Percentiles rank a stretch among this genome's conserved stretches.
Conservation (phyloP, 225 moss, liverwort and hornwort species). For the Thuidium tamariscinum region DNA sequence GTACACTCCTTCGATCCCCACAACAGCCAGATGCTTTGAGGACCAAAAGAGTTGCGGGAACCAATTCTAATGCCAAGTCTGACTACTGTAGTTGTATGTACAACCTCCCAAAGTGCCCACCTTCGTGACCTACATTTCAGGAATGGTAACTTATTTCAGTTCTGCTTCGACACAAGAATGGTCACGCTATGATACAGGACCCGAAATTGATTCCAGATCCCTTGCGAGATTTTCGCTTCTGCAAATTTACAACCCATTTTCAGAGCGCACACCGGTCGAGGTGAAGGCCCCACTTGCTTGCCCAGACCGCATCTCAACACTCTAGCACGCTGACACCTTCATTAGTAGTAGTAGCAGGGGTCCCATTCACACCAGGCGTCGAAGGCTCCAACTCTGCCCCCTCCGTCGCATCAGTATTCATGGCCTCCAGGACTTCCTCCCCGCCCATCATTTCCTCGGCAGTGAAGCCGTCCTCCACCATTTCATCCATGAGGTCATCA, state of each 20-base stretch:
- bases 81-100: background rate
- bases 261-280: background rate
- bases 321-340: background rate
- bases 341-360: background rate
- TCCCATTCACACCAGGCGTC: background rate
- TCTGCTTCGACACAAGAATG: background rate
- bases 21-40: background rate
- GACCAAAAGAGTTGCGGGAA: background rate
- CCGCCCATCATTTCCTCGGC: conserved; percentile 21
- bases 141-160: background rate
- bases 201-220: background rate
- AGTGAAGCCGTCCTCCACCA: conserved; percentile 3
- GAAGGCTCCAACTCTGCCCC: background rate
- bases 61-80: background rate
- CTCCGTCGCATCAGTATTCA: background rate
- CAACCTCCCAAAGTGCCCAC: background rate
- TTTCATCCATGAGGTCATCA: background rate
- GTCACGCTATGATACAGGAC: conserved; percentile 3
- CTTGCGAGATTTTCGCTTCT: background rate
- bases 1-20: background rate
- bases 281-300: background rate
- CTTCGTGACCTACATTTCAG: conserved; percentile 4
- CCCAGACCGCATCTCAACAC: background rate
- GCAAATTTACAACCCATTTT: background rate
- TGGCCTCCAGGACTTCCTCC: conserved; percentile 10